These are phyloP conservation scores for Hordeum pubiflorum DNA, from an alignment of 202 grass and related monocot species.

Conservation along the genomic window DNA sequence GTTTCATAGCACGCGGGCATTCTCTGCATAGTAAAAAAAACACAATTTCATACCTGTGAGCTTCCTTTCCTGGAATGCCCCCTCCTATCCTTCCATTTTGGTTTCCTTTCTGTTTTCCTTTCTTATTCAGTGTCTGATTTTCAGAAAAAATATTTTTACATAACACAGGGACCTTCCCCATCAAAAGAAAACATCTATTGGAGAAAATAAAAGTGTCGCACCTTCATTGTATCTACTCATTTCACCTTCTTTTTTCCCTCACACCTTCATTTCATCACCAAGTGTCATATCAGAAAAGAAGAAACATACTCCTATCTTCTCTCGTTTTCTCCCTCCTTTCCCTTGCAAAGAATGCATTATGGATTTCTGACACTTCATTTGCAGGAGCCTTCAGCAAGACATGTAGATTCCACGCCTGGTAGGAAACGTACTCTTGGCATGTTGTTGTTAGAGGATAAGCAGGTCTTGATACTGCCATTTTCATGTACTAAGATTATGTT, in stretches of 20 bases:
- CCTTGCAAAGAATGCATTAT: slow-evolving; percentile 5
- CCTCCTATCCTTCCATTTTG: not conserved
- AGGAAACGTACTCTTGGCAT: slow-evolving; percentile 43
- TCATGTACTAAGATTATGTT: slow-evolving; percentile 1
- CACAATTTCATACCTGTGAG: not conserved
- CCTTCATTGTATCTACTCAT: not conserved
- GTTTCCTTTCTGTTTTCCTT: slow-evolving; percentile 9
- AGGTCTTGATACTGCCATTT: slow-evolving; percentile 26
- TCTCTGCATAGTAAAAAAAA: not conserved
- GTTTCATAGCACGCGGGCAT: not conserved
- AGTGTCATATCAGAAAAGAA: slow-evolving; percentile 7
- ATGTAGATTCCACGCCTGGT: slow-evolving; percentile 28
- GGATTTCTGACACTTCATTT: slow-evolving; percentile 40
- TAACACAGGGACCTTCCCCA: not conserved
- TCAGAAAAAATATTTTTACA: not conserved
- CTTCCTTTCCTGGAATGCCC: not conserved
- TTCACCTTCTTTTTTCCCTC: slow-evolving; percentile 16
- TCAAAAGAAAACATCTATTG: not conserved
- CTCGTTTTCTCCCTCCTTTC: not conserved
- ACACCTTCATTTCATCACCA: slow-evolving; percentile 1
- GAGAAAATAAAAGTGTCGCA: slow-evolving; percentile 1
- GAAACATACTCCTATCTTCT: not conserved
- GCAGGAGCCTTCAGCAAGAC: slow-evolving; percentile 39
- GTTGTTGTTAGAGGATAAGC: slow-evolving; percentile 45
- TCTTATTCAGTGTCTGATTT: not conserved